Base-by-base conservation (phyloP, 2,329 filamentous ascomycete genomes). In the Sclerotiophoma versabilis region DNA sequence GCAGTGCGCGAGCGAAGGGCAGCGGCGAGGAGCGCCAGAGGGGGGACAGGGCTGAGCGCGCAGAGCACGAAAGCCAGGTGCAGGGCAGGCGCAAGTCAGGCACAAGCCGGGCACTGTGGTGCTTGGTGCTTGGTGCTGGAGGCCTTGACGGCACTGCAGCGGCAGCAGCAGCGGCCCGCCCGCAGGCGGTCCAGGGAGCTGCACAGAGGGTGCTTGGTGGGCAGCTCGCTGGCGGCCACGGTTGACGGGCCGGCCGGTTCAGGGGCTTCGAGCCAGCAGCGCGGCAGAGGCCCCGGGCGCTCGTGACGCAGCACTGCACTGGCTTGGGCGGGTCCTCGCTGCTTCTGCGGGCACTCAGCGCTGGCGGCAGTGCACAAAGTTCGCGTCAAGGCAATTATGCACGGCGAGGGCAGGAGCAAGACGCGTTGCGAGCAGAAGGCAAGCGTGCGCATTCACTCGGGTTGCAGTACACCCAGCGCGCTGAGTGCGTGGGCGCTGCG, bases 261-360 rank as follows among this genome's bases (percentile, higher is more conserved):
- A n/a, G n/a, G 41, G 30, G 33, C 30, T 1, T n/a, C 14, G 44
- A 32, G 25, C 22, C 43, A 46, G 45, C 33, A 17, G 45, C 10
- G 14, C 22, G 27, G 45, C 45, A 46, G 41, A 45, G 10, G 27
- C 34, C n/a, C 25, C 15, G 27, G 26, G 34, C 15, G 33, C 49
- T 33, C 33, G 48, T 30, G 33, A 44, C 33, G 11, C 39, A 34
- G 43, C 32, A 17, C n/a, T 34, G 2, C 15, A n/a, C 14, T n/a
- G 29, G 30, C 23, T 30, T 49, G 19, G 46, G 57, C 52, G 45
- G 39, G 45, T 57, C 34, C 37, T 44, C 49, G 57, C 54, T 51
- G 56, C 50, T 58, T 37, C 58, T 51, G 55, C 41, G 49, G 55
- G 57, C 50, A 37, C 37, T 41, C 43, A 37, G 34, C 39, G 23